Conservation (phyloP, 73 alveolate genomes). For the Paraurostyla sp. region DNA sequence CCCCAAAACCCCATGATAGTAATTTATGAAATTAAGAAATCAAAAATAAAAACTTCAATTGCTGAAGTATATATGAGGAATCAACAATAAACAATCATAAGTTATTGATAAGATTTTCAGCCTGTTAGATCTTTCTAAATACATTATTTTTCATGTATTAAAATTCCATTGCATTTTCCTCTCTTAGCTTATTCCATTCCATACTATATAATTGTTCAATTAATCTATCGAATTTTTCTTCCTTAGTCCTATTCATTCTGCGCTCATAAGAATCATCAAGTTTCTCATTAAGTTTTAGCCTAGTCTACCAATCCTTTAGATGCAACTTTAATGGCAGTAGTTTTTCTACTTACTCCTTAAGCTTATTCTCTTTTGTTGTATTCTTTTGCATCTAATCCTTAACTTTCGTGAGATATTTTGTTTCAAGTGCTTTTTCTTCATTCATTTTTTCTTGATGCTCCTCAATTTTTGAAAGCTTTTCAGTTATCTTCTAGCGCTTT, state of each 20-base stretch:
- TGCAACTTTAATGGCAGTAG: constrained; percentile 33
- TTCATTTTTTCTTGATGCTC: not conserved
- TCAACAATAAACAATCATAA: not conserved
- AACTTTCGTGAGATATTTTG: constrained; percentile 19
- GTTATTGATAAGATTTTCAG: not conserved
- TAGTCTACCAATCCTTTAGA: constrained; percentile 33
- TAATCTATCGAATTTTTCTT: constrained; percentile 17
- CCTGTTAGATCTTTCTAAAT: constrained; percentile 36
- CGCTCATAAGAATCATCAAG: constrained; percentile 34
- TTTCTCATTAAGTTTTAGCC: not conserved
- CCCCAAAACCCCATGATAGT: too few relatives aligned
- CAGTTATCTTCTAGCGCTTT: not conserved
- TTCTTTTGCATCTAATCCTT: constrained; percentile 13
- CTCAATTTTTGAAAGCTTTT: constrained; percentile 1
- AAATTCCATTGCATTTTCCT: constrained; percentile 49
- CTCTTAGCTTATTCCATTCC: constrained; percentile 45
- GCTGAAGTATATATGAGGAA: too few relatives aligned
- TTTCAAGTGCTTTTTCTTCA: constrained; percentile 49
- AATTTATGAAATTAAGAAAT: too few relatives aligned
- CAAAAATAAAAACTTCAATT: too few relatives aligned
- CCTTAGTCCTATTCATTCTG: not conserved
- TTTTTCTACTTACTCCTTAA: constrained; percentile 10
- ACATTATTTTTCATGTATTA: constrained; percentile 66
- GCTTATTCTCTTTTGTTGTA: constrained; percentile 22
- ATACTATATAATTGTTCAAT: constrained; percentile 15